phyloP scores from a whole-genome alignment of 805 yeast species.

The Myxozyma nipponensis region DNA sequence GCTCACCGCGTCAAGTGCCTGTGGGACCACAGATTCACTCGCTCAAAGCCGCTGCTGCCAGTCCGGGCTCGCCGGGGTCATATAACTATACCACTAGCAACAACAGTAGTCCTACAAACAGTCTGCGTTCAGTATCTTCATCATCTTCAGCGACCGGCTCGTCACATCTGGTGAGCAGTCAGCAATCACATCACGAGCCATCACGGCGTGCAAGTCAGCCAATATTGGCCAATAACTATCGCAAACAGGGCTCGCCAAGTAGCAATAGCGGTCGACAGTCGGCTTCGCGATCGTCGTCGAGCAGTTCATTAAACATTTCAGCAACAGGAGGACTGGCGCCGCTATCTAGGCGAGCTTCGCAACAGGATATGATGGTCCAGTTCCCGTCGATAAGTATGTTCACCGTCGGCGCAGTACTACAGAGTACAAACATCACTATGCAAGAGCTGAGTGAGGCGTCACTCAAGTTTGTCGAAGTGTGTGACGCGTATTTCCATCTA shows the following conservation, averaged over 20 bases:
- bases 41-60: background rate
- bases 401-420: slow-evolving; percentile 4
- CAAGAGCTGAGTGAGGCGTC: slow-evolving; percentile 8
- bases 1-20: background rate
- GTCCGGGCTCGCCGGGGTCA: background rate
- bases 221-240: background rate
- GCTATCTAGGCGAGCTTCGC: background rate
- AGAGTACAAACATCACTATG: background rate
- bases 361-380: background rate
- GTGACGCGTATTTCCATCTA: slow-evolving; percentile 12
- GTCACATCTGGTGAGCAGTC: background rate
- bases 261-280: background rate
- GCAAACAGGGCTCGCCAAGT: background rate
- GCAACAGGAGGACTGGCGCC: background rate
- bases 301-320: background rate
- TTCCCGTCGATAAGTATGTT: slow-evolving; percentile 3
- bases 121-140: background rate
- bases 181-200: background rate
- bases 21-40: background rate
- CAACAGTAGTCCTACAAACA: too few relatives aligned
- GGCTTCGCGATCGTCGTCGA: background rate
- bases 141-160: background rate
- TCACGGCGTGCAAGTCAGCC: background rate
- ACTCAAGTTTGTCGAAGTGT: slow-evolving; percentile 12
- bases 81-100: background rate